phyloP scores from a whole-genome alignment of 2,329 filamentous ascomycete genomes.

The Ploettnerulaceae sp. region DNA sequence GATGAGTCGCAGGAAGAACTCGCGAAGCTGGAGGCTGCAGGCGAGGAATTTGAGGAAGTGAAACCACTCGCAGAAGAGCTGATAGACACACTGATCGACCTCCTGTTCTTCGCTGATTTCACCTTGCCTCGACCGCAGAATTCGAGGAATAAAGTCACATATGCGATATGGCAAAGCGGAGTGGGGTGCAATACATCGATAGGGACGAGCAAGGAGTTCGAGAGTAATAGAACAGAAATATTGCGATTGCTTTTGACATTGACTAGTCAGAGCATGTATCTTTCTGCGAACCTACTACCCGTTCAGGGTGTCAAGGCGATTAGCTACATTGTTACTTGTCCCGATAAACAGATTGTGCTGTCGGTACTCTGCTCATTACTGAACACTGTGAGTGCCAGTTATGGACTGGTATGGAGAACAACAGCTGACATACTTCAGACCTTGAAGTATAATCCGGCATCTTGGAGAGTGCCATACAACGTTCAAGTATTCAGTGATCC shows the following conservation, averaged over 20 bases:
- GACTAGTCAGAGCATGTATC: conserved; percentile 89
- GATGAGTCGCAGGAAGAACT: conserved; percentile 63
- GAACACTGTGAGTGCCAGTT: conserved; percentile 70
- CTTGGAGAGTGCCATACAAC: conserved; percentile 92
- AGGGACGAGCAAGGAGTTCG: conserved; percentile 83
- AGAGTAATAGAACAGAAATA: conserved; percentile 89
- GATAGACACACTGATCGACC: conserved; percentile 80
- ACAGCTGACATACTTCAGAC: conserved; percentile 50
- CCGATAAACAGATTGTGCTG: conserved; percentile 87
- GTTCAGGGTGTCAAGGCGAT: conserved; percentile 78
- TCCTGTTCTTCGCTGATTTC: conserved; percentile 88
- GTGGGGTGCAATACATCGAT: conserved; percentile 91
- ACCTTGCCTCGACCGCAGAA: conserved; percentile 71
- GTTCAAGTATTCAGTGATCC: conserved; percentile 87
- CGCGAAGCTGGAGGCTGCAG: conserved; percentile 42
- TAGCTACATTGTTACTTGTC: conserved; percentile 81
- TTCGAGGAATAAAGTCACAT: conserved; percentile 75
- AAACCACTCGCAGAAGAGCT: conserved; percentile 90
- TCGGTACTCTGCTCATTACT: conserved; percentile 87
- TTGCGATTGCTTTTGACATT: conserved; percentile 80
- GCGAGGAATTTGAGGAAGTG: conserved; percentile 69
- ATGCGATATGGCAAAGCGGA: conserved; percentile 96
- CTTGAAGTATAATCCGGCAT: conserved; percentile 91
- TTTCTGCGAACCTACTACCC: conserved; percentile 72
- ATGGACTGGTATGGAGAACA: neutral